Evolutionary conservation across 345 rosid species (phyloP), one percentile per base, ranked within the genome.

Genomic region (Linum lewisii): DNA sequence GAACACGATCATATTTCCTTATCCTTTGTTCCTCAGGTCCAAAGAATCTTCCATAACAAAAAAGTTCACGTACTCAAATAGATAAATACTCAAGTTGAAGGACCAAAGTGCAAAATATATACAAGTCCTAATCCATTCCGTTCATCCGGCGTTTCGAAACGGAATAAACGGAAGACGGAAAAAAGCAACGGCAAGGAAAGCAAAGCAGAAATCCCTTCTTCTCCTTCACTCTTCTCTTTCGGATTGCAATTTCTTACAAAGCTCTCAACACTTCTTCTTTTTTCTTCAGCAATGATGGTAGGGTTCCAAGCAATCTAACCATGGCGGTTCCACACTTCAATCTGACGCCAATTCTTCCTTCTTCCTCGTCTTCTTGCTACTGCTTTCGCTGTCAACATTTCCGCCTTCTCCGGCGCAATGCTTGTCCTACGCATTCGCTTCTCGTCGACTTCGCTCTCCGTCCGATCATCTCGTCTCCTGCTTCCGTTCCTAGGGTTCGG

Each of bases 401-500:
- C 47, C 47, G 47, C 15, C 15, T 42, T 42, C 47, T 42, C 47
- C 47, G 47, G 15, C 16, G 47, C 47, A 42, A 42, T 11, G 47
- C 47, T 3, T 16, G 16, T 16, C 47, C 47, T 11, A 42, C 47
- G 18, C 47, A 42, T 42, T 1, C 11, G 3, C 47, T 11, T 42
- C 47, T 42, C 47, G 47, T 42, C 16, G 47, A 16, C 14, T 42
- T 42, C 18, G 47, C 47, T 11, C 47, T 1, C 47, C 47, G 14
- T 16, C 47, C 47, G 16, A 16, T 42, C 23, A 24, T 24, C 15
- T 52, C 60, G 22, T 6, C 60, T 37, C 15, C 60, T 29, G 50
- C 25, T 24, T 49, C 62, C 21, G 20, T 58, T 29, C 57, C 66
- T 63, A 57, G 75, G 58, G 66, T 57, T 64, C 66, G 51, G 19